These are phyloP conservation scores for Sherardia arvensis DNA, from an alignment of 257 asterid species.

Conservation along the genomic window DNA sequence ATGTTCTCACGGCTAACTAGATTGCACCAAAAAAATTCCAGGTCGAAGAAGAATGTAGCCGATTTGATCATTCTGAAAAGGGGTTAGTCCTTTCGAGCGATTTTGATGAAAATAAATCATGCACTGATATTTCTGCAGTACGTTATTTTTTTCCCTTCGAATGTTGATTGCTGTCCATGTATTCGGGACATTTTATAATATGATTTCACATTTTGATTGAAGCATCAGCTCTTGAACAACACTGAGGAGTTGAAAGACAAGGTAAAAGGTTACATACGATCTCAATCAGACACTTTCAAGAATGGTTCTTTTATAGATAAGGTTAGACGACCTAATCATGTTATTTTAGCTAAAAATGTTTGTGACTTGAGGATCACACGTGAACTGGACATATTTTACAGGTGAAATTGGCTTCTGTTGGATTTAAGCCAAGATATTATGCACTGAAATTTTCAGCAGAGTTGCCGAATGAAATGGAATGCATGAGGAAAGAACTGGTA, in stretches of 20 bases:
- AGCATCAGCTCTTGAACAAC: constrained; percentile 27
- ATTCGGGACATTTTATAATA: background rate
- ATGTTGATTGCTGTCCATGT: background rate
- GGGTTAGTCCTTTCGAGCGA: background rate
- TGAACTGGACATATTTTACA: constrained; percentile 6
- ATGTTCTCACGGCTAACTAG: background rate
- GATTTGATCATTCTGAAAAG: background rate
- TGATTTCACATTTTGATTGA: background rate
- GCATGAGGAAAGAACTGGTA: constrained; percentile 34
- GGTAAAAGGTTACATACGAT: constrained; percentile 18
- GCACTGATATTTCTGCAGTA: constrained; percentile 3
- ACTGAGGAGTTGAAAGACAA: constrained; percentile 30
- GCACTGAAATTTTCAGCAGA: constrained; percentile 36
- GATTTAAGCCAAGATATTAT: constrained; percentile 47
- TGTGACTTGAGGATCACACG: background rate
- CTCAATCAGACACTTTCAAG: constrained; percentile 28
- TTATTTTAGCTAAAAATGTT: background rate
- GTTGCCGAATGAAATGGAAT: constrained; percentile 27
- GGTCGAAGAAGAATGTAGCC: background rate
- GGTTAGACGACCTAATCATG: constrained; percentile 9
- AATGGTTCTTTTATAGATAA: constrained; percentile 31
- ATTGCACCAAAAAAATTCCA: background rate
- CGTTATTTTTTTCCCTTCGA: background rate
- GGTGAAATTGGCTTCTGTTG: constrained; percentile 39
- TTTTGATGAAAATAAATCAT: background rate